These are phyloP conservation scores for Boletus sp. DNA, from an alignment of 1,284 basidiomycete species.

Conservation along the genomic window DNA sequence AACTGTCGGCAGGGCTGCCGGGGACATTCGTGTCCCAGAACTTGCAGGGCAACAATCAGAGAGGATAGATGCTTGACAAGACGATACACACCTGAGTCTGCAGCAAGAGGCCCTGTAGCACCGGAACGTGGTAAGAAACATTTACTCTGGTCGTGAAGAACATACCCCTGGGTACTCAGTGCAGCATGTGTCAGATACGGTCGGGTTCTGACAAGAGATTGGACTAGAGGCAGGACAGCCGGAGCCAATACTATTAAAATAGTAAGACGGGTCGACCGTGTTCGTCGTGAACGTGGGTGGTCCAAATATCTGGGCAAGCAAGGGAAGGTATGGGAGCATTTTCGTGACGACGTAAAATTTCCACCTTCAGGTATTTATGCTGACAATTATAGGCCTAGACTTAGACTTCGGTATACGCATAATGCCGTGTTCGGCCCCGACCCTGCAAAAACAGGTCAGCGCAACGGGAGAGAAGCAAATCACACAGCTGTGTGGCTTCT, in stretches of 20 bases:
- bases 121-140: background rate
- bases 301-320: slow-evolving; percentile 21
- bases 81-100: slow-evolving; percentile 52
- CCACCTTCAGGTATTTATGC: slow-evolving; percentile 15
- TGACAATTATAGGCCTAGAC: background rate
- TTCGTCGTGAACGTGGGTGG: slow-evolving; percentile 15
- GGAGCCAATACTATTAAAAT: slow-evolving; percentile 34
- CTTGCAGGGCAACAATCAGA: slow-evolving; percentile 29
- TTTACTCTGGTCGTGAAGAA: background rate
- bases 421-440: background rate
- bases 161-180: slow-evolving; percentile 51
- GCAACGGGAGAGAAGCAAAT: background rate
- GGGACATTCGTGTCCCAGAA: slow-evolving; percentile 64
- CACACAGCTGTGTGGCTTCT: background rate
- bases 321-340: slow-evolving; percentile 23
- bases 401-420: background rate
- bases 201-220: slow-evolving; percentile 45
- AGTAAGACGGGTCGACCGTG: slow-evolving; percentile 21
- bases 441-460: background rate
- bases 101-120: slow-evolving; percentile 51
- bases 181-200: slow-evolving; percentile 44
- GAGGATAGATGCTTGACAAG: background rate
- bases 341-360: background rate
- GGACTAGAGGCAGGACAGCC: slow-evolving; percentile 42
- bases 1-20: slow-evolving; percentile 61